phyloP scores from a whole-genome alignment of 2,329 filamentous ascomycete genomes.

The Drechmeria coniospora region DNA sequence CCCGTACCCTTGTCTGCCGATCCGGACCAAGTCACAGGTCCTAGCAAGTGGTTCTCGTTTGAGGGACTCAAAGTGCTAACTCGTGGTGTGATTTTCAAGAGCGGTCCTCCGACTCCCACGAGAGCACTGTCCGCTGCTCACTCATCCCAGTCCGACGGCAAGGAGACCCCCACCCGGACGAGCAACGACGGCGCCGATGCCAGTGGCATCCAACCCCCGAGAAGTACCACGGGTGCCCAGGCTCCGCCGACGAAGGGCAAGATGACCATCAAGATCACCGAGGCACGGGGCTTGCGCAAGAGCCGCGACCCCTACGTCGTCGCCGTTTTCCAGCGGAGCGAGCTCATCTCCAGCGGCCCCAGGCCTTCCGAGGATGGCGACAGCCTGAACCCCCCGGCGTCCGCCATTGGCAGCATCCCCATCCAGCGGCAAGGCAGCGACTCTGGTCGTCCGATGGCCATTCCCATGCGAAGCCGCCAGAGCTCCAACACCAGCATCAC shows the following conservation, averaged over 20 bases:
- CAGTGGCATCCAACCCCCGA: constrained; percentile 38
- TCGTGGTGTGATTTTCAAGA: constrained; percentile 61
- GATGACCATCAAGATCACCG: constrained; percentile 73
- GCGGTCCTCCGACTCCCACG: constrained; percentile 79
- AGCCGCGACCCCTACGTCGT: constrained; percentile 89
- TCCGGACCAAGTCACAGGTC: constrained; percentile 19
- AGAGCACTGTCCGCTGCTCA: constrained; percentile 61
- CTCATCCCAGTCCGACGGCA: constrained; percentile 32
- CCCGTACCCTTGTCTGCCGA: constrained; percentile 30
- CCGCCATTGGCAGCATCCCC: constrained; percentile 36
- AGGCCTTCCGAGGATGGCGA: constrained; percentile 49
- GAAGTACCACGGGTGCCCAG: constrained; percentile 34
- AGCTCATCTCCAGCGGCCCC: constrained; percentile 83
- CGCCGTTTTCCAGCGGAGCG: constrained; percentile 90
- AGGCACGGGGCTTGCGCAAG: constrained; percentile 67
- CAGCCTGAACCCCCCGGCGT: constrained; percentile 28
- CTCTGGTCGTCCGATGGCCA: constrained; percentile 73
- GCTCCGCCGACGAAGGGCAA: constrained; percentile 69
- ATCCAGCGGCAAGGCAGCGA: constrained; percentile 64
- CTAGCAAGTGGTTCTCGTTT: constrained; percentile 45
- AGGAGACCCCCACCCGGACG: constrained; percentile 21
- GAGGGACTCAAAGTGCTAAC: constrained; percentile 77
- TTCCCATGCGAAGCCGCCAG: constrained; percentile 92
- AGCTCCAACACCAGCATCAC: constrained; percentile 84
- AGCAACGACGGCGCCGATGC: constrained; percentile 27